phyloP scores from a whole-genome alignment of 2,329 filamentous ascomycete genomes.

The Botrytis byssoidea region DNA sequence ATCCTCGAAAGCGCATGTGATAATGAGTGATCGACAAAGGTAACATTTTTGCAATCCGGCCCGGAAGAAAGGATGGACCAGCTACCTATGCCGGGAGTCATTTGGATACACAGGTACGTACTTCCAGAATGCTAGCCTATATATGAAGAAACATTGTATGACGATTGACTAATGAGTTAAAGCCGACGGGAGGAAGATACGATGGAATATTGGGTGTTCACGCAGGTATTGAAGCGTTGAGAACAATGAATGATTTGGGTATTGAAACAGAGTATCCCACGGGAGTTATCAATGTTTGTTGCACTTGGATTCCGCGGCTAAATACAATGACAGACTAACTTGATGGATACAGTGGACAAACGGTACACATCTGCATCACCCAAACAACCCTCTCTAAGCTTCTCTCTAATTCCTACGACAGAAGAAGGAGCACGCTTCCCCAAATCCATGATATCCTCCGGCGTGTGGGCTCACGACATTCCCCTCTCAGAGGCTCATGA shows the following conservation, averaged over 20 bases:
- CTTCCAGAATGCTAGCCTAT: background rate
- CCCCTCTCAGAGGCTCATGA: slow-evolving; percentile 60
- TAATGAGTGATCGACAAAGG: slow-evolving; percentile 21
- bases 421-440: slow-evolving; percentile 82
- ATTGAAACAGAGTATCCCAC: slow-evolving; percentile 61
- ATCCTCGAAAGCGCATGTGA: background rate
- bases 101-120: slow-evolving; percentile 55
- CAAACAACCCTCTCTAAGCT: background rate
- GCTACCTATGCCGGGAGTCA: slow-evolving; percentile 71
- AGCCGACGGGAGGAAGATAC: slow-evolving; percentile 65
- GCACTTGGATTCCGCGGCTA: background rate
- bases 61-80: slow-evolving; percentile 57
- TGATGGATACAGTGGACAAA: slow-evolving; percentile 20
- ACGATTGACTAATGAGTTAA: slow-evolving; percentile 43
- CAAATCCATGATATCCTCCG: slow-evolving; percentile 70
- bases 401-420: slow-evolving; percentile 38
- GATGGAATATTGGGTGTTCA: slow-evolving; percentile 72
- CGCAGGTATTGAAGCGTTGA: slow-evolving; percentile 71
- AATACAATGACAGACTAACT: slow-evolving; percentile 46
- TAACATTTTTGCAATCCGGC: slow-evolving; percentile 73
- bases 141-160: slow-evolving; percentile 26
- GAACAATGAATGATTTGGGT: slow-evolving; percentile 63
- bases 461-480: slow-evolving; percentile 73
- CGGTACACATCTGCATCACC: background rate
- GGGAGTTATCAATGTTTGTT: slow-evolving; percentile 30